phyloP scores from a whole-genome alignment of 139 green algal genomes.

The Dunaliella primolecta region DNA sequence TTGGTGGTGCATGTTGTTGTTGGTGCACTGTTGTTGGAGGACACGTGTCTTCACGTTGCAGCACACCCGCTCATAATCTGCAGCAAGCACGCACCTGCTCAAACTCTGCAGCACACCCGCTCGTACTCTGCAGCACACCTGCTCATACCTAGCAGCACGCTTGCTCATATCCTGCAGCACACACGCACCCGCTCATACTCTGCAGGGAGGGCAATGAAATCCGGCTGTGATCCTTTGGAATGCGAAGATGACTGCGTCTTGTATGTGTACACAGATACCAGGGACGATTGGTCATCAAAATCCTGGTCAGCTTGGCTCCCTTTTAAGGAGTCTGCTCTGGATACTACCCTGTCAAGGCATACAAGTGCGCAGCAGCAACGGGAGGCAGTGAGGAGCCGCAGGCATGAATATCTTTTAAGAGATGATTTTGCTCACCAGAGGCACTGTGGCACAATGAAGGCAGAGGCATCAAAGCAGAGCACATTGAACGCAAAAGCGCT shows the following conservation, averaged over 20 bases:
- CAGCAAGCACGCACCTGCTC: background rate
- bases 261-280: conserved; percentile 33
- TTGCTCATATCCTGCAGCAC: too few species aligned
- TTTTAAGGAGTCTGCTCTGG: background rate
- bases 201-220: conserved; percentile 40
- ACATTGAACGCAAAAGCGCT: too few species aligned
- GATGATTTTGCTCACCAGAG: too few species aligned
- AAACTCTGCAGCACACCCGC: background rate
- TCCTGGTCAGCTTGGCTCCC: background rate
- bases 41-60: too few species aligned
- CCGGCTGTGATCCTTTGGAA: conserved; percentile 30
- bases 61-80: background rate
- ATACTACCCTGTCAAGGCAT: background rate
- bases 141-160: too few species aligned
- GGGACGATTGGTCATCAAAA: conserved; percentile 3
- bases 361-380: background rate
- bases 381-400: background rate
- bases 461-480: too few species aligned
- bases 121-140: too few species aligned
- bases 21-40: too few species aligned
- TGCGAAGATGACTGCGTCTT: conserved; percentile 18
- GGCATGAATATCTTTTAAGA: too few species aligned
- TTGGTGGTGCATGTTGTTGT: too few species aligned
- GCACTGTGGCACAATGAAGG: too few species aligned
- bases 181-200: conserved; percentile 62